Conservation (phyloP, 148 eudicot genomes). For the Dysphania ambrosioides region DNA sequence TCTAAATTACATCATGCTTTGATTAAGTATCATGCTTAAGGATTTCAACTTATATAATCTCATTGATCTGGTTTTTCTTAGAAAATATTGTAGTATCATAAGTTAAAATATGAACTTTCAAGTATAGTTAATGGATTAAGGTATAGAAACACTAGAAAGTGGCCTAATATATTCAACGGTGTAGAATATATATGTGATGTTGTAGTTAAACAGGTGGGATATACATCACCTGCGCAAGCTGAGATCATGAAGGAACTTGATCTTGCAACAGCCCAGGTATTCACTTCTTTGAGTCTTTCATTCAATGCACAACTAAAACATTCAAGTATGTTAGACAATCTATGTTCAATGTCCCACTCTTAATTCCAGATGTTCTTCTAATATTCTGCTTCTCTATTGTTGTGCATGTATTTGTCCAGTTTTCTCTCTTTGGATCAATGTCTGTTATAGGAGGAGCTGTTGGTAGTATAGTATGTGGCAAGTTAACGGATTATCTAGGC, state of each 20-base stretch:
- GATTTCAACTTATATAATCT: too few relatives aligned
- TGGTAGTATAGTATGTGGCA: slow-evolving; percentile 34
- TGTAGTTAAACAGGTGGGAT: slow-evolving; percentile 31
- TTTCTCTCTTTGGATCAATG: slow-evolving; percentile 38
- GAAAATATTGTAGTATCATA: too few relatives aligned
- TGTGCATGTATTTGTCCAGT: slow-evolving; percentile 29
- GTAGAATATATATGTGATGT: not conserved
- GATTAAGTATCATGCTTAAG: too few relatives aligned
- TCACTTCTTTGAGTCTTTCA: not conserved
- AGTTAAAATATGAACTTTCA: too few relatives aligned
- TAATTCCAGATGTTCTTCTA: not conserved
- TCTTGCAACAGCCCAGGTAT: slow-evolving; percentile 39
- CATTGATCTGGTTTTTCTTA: too few relatives aligned
- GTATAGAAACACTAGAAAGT: too few relatives aligned
- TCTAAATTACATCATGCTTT: too few relatives aligned
- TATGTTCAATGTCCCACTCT: not conserved
- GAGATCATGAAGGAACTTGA: slow-evolving; percentile 39
- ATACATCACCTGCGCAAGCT: slow-evolving; percentile 43
- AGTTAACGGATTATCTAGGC: slow-evolving; percentile 36
- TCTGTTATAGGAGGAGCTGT: slow-evolving; percentile 27
- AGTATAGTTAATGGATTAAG: too few relatives aligned
- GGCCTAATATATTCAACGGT: not conserved
- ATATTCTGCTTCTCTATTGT: not conserved
- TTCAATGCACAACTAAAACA: not conserved
- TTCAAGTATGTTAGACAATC: not conserved